Percentiles rank a stretch among this genome's conserved stretches.
These are phyloP conservation scores for Thamnidium elegans DNA, from an alignment of 192 early-diverging fungal genomes.

Conservation along the genomic window DNA sequence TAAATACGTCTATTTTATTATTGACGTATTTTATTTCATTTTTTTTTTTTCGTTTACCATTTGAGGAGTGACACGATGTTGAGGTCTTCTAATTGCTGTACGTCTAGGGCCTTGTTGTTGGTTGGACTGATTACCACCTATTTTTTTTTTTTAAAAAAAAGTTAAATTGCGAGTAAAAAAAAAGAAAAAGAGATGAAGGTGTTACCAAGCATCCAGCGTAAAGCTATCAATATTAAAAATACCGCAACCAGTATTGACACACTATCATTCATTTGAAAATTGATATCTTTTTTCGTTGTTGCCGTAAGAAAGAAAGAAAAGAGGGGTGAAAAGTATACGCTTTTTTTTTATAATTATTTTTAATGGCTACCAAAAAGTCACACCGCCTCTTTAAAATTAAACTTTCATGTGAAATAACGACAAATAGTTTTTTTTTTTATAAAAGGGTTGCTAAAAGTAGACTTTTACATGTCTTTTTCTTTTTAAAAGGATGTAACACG, in stretches of 20 bases:
- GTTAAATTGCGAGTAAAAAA: background rate
- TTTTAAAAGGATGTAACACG: too few species aligned
- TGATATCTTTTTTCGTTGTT: too few species aligned
- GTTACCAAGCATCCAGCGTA: conserved; percentile 58
- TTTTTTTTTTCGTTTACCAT: conserved; percentile 26
- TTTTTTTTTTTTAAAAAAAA: background rate
- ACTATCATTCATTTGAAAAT: conserved; percentile 51
- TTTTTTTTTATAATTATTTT: too few species aligned
- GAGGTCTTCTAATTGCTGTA: conserved; percentile 12
- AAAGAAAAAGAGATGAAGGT: background rate
- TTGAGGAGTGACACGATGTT: conserved; percentile 34
- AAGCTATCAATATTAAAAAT: conserved; percentile 54
- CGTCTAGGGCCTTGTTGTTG: conserved; percentile 12
- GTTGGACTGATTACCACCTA: conserved; percentile 15
- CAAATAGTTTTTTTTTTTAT: too few species aligned
- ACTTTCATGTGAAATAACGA: too few species aligned
- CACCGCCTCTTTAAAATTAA: too few species aligned
- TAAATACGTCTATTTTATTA: background rate
- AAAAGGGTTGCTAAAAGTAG: too few species aligned
- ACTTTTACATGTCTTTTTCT: too few species aligned
- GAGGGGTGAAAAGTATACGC: too few species aligned
- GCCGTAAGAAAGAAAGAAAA: too few species aligned
- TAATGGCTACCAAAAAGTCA: too few species aligned
- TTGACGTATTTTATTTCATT: background rate
- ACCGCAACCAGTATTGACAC: conserved; percentile 56